These are phyloP conservation scores for Populus deltoides DNA, from an alignment of 345 rosid genomes.

Conservation along the genomic window DNA sequence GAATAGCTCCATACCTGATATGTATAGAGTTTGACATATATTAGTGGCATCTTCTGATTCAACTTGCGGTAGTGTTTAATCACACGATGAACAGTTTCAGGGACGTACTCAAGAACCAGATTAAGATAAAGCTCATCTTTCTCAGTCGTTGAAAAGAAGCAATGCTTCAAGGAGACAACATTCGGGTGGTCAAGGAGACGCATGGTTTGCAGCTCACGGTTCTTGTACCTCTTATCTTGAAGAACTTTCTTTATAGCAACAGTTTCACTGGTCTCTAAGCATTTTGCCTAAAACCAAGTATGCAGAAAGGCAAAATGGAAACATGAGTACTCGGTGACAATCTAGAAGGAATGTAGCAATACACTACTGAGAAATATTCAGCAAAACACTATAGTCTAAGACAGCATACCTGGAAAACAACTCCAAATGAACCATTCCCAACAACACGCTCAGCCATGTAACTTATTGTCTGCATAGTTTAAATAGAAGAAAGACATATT, in stretches of 20 bases:
- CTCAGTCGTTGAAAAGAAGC: constrained; percentile 94
- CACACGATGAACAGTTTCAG: constrained; percentile 92
- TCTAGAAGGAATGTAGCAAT: not conserved
- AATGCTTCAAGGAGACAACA: constrained; percentile 83
- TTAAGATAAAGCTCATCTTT: constrained; percentile 96
- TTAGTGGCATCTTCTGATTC: constrained; percentile 87
- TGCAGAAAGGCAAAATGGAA: not conserved
- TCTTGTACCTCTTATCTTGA: constrained; percentile 96
- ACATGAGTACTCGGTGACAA: not conserved
- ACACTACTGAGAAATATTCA: not conserved
- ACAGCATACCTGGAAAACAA: constrained; percentile 80
- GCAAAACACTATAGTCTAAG: not conserved
- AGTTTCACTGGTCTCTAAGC: constrained; percentile 94
- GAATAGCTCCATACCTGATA: constrained; percentile 59
- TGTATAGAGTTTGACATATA: constrained; percentile 84
- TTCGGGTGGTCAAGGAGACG: constrained; percentile 96
- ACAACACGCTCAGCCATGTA: constrained; percentile 99
- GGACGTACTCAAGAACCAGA: constrained; percentile 93
- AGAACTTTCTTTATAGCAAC: constrained; percentile 97
- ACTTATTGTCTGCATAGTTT: constrained; percentile 65
- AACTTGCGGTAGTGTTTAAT: constrained; percentile 85
- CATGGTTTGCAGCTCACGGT: constrained; percentile 97
- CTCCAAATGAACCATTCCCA: constrained; percentile 96
- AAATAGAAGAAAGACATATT: not conserved
- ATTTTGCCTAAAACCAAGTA: constrained; percentile 59